phyloP scores from a whole-genome alignment of 2,329 filamentous ascomycete species.

The Coniochaeta hoffmannii region DNA sequence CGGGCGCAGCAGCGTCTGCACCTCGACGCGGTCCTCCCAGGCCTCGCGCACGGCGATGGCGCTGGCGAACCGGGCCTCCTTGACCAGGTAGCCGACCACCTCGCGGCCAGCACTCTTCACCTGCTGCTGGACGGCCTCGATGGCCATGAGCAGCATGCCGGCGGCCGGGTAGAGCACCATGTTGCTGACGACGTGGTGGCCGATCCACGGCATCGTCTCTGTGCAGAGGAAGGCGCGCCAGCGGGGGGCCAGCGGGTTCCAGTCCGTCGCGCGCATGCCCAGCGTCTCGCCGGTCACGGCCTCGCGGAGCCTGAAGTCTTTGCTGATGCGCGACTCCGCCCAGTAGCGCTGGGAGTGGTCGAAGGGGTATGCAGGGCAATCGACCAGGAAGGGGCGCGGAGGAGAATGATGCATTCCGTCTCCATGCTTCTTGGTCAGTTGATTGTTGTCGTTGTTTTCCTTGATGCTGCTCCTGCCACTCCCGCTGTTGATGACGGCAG shows the following conservation, averaged over 20 bases:
- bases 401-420: too few relatives aligned
- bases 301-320: conserved; percentile 20
- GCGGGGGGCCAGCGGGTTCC: conserved; percentile 19
- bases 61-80: conserved; percentile 22
- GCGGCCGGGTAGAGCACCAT: conserved; percentile 26
- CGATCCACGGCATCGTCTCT: conserved; percentile 35
- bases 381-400: conserved; percentile 14
- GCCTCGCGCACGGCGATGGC: conserved; percentile 21
- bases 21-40: conserved; percentile 23
- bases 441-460: too few relatives aligned
- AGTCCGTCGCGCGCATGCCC: conserved; percentile 16
- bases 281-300: conserved; percentile 18
- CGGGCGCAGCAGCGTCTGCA: conserved; percentile 19
- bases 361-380: conserved; percentile 33
- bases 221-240: conserved; percentile 39
- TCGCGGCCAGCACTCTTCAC: neutral
- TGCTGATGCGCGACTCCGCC: conserved; percentile 26
- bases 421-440: too few relatives aligned
- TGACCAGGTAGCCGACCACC: conserved; percentile 19
- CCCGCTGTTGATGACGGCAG: conserved; percentile 12
- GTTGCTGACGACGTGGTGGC: conserved; percentile 29
- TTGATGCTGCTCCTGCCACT: too few relatives aligned
- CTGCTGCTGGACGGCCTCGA: conserved; percentile 26
- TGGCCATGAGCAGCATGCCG: conserved; percentile 28
- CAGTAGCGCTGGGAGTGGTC: conserved; percentile 30